Evolutionary conservation across 2,329 filamentous ascomycete genomes (phyloP).

Genomic region (Talaromyces sp.): DNA sequence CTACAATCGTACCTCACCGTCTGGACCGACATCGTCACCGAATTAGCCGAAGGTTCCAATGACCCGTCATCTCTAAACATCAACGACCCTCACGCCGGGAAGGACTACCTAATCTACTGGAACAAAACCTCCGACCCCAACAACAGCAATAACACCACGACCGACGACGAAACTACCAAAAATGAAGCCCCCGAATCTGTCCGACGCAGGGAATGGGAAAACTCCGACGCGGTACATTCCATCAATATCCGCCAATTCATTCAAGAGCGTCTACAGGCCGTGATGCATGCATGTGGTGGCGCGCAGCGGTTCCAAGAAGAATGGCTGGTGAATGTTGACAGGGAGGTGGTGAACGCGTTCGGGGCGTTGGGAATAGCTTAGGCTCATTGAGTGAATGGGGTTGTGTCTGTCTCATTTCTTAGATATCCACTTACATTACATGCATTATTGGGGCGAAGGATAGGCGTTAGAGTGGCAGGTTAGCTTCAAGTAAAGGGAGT

Average conservation of each 20-base stretch:
- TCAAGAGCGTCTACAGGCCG: conserved; percentile 37
- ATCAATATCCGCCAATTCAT: conserved; percentile 47
- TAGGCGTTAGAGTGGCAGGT: background rate
- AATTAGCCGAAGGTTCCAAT: conserved; percentile 42
- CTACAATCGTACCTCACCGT: conserved; percentile 47
- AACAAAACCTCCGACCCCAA: conserved; percentile 24
- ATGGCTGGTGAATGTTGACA: conserved; percentile 45
- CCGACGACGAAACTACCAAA: conserved; percentile 19
- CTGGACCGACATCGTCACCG: conserved; percentile 47
- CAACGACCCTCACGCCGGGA: conserved; percentile 25
- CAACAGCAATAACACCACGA: background rate
- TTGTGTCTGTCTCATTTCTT: background rate
- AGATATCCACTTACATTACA: background rate
- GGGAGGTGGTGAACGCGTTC: conserved; percentile 41
- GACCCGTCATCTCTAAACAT: conserved; percentile 31
- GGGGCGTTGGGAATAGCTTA: conserved; percentile 37
- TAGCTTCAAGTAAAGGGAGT: background rate
- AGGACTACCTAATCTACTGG: conserved; percentile 19
- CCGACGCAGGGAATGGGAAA: conserved; percentile 41
- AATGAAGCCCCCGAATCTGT: conserved; percentile 41
- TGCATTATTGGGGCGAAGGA: background rate
- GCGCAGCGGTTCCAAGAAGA: conserved; percentile 42
- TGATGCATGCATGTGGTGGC: conserved; percentile 41
- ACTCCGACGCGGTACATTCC: conserved; percentile 41
- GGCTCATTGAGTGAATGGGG: background rate